phyloP scores from a whole-genome alignment of 202 grass and related monocot species.

The Elaeis oleifera region DNA sequence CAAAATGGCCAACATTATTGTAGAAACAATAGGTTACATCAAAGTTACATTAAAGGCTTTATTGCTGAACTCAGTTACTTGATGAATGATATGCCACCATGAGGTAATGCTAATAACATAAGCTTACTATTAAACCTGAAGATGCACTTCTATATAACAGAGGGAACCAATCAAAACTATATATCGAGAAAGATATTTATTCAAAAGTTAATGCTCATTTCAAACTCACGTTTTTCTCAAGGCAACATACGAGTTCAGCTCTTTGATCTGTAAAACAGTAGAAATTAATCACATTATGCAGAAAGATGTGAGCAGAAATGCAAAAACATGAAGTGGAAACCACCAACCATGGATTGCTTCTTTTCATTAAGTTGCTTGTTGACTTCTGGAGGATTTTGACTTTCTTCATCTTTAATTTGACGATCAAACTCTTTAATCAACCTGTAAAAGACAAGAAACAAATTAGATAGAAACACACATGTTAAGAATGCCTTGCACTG shows the following conservation, averaged over 20 bases:
- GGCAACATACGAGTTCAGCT: slow-evolving; percentile 90
- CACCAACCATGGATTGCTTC: slow-evolving; percentile 86
- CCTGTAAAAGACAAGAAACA: slow-evolving; percentile 23
- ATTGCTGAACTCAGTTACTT: too few species aligned
- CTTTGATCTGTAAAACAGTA: slow-evolving; percentile 63
- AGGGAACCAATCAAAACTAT: too few species aligned
- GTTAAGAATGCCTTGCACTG: background rate
- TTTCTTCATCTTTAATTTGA: slow-evolving; percentile 83
- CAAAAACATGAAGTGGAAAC: slow-evolving; percentile 2
- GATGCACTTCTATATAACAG: too few species aligned
- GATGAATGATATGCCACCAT: too few species aligned
- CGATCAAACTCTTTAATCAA: slow-evolving; percentile 87
- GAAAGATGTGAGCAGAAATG: background rate
- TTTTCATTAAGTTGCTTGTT: slow-evolving; percentile 95
- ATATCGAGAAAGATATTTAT: too few species aligned
- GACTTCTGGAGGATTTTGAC: slow-evolving; percentile 46
- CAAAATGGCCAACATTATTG: too few species aligned
- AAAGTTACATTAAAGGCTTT: too few species aligned
- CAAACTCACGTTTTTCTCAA: slow-evolving; percentile 85
- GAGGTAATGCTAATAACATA: too few species aligned
- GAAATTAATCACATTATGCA: slow-evolving; percentile 16
- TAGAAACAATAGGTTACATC: background rate
- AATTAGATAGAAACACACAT: slow-evolving; percentile 2
- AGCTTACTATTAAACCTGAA: too few species aligned
- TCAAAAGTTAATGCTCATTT: slow-evolving; percentile 1